These are phyloP conservation scores for Cutaneotrichosporon sp. DNA, from an alignment of 1,284 basidiomycete genomes.

Conservation along the genomic window DNA sequence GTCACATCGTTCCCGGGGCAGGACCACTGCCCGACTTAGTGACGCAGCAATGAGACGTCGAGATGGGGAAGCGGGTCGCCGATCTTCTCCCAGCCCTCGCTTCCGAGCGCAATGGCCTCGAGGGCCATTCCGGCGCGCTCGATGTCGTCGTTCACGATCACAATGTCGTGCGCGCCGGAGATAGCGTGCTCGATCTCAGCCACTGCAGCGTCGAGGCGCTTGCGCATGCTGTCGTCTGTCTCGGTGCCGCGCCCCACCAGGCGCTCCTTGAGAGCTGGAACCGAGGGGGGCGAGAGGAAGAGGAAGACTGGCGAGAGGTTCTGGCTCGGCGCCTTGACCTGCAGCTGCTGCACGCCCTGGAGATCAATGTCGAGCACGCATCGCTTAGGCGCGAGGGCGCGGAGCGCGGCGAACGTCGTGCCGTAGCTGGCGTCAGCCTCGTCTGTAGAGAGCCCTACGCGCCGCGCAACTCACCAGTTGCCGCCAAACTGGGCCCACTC, in stretches of 20 bases:
- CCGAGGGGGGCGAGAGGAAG: constrained; percentile 85
- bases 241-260: constrained; percentile 82
- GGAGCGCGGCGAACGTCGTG: constrained; percentile 69
- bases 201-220: constrained; percentile 73
- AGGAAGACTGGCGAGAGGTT: constrained; percentile 80
- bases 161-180: constrained; percentile 68
- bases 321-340: constrained; percentile 55
- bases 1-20: no score
- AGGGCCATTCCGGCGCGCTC: constrained; percentile 68
- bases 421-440: constrained; percentile 57
- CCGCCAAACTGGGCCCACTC: constrained; percentile 75
- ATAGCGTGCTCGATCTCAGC: constrained; percentile 82
- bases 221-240: constrained; percentile 64
- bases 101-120: constrained; percentile 66
- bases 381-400: constrained; percentile 57
- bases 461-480: constrained; percentile 65
- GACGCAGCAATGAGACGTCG: constrained; percentile 29
- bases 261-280: constrained; percentile 62
- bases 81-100: constrained; percentile 43
- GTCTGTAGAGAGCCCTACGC: no score
- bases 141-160: constrained; percentile 89
- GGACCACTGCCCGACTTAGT: no score
- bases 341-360: constrained; percentile 89
- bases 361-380: constrained; percentile 97
- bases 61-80: constrained; percentile 44